phyloP scores from a whole-genome alignment of 495 filamentous ascomycete species.

The Penicillium coffeae region DNA sequence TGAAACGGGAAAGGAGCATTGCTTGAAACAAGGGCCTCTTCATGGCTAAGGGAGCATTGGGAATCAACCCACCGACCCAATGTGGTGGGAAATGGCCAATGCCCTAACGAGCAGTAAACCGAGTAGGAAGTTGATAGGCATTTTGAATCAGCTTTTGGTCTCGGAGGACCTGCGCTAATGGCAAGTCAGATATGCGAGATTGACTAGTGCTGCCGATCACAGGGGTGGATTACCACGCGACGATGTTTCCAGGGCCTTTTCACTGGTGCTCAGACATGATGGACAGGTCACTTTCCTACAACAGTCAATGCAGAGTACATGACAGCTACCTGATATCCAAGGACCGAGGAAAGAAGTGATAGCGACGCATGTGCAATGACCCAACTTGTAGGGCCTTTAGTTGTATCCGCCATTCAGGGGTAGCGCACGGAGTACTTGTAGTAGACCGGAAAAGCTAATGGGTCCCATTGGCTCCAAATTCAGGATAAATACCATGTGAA shows the following conservation, averaged over 20 bases:
- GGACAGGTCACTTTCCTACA: neutral
- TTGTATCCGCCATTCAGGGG: too few relatives aligned
- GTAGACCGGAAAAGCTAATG: too few relatives aligned
- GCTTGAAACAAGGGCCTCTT: neutral
- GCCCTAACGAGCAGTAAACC: neutral
- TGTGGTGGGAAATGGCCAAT: neutral
- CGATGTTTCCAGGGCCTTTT: too few relatives aligned
- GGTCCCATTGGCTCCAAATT: too few relatives aligned
- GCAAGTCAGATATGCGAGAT: neutral
- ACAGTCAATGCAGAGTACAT: neutral
- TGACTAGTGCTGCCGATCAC: conserved; percentile 1
- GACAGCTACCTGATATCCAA: too few relatives aligned
- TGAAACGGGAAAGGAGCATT: neutral
- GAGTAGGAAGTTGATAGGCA: neutral
- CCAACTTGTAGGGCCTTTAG: too few relatives aligned
- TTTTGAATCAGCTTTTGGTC: neutral
- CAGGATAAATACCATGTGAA: too few relatives aligned
- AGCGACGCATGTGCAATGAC: too few relatives aligned
- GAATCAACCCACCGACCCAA: neutral
- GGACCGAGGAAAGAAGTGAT: too few relatives aligned
- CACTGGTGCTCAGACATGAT: too few relatives aligned
- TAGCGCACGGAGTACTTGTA: too few relatives aligned
- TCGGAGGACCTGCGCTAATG: neutral
- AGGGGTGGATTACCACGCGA: neutral
- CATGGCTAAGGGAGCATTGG: neutral